Evolutionary conservation across 345 rosid species (phyloP).

Genomic region (Populus tremula): DNA sequence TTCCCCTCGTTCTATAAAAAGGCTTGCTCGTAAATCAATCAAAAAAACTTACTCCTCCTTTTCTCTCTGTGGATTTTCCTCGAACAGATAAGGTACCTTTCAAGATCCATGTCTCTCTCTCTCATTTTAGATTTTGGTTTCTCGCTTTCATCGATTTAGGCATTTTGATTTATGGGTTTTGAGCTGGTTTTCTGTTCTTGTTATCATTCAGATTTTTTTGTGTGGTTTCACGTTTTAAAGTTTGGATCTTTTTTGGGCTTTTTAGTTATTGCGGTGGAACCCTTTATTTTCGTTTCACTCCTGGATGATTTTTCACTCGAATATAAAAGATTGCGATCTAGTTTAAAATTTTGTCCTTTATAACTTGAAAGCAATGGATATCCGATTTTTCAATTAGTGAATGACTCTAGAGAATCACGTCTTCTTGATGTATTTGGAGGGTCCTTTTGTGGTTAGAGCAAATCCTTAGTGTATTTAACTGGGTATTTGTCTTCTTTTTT

Average conservation of each 20-base stretch:
- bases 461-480: not conserved
- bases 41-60: not conserved
- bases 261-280: not conserved
- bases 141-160: not conserved
- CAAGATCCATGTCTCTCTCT: not conserved
- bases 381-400: not conserved
- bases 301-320: not conserved
- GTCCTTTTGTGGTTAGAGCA: not conserved
- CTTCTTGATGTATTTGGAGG: not conserved
- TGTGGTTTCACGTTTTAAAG: not conserved
- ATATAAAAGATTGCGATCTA: not conserved
- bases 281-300: not conserved
- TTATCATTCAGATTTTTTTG: not conserved
- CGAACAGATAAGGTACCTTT: conserved; percentile 8
- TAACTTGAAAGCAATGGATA: not conserved
- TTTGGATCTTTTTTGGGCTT: not conserved
- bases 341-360: not conserved
- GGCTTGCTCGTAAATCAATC: not conserved
- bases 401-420: not conserved
- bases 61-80: conserved; percentile 5
- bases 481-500: not conserved
- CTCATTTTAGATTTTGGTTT: not conserved
- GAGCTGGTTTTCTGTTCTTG: not conserved
- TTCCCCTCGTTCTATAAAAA: not conserved
- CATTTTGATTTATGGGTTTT: not conserved